These are phyloP conservation scores for Penicillium canescens DNA, from an alignment of 495 filamentous ascomycete species.

Conservation along the genomic window DNA sequence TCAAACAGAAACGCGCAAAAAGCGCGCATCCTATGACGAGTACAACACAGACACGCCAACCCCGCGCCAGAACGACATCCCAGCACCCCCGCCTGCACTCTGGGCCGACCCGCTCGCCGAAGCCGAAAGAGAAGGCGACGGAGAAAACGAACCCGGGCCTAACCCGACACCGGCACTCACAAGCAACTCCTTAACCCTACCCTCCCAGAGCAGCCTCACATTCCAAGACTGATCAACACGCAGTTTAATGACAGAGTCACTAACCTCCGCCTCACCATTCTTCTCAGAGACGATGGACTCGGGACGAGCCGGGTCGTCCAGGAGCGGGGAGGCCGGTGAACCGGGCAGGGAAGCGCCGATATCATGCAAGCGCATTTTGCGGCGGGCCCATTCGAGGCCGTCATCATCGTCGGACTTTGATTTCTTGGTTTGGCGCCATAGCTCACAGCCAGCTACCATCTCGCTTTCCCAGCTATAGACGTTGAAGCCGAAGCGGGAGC, in stretches of 20 bases:
- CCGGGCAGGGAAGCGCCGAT: slow-evolving; percentile 24
- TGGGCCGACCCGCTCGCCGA: slow-evolving; percentile 41
- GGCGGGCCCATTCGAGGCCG: slow-evolving; percentile 45
- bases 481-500: slow-evolving; percentile 92
- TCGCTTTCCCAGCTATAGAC: slow-evolving; percentile 98
- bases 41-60: slow-evolving; percentile 90
- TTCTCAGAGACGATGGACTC: slow-evolving; percentile 14
- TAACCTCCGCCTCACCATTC: slow-evolving; percentile 57
- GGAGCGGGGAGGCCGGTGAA: slow-evolving; percentile 22
- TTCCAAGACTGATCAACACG: slow-evolving; percentile 81
- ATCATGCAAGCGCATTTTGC: slow-evolving; percentile 39
- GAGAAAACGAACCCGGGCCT: slow-evolving; percentile 51
- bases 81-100: slow-evolving; percentile 68
- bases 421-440: slow-evolving; percentile 68
- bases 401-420: slow-evolving; percentile 32
- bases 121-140: slow-evolving; percentile 28
- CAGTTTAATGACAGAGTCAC: slow-evolving; percentile 86
- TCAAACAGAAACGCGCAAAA: neutral
- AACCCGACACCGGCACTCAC: slow-evolving; percentile 84
- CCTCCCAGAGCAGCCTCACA: slow-evolving; percentile 90
- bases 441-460: slow-evolving; percentile 82
- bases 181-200: slow-evolving; percentile 85
- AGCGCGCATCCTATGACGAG: slow-evolving; percentile 65
- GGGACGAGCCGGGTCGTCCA: slow-evolving; percentile 22
- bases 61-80: slow-evolving; percentile 55